Evolutionary conservation across 1,284 basidiomycete species (phyloP).

Genomic region (Cryptococcus neoformans): DNA sequence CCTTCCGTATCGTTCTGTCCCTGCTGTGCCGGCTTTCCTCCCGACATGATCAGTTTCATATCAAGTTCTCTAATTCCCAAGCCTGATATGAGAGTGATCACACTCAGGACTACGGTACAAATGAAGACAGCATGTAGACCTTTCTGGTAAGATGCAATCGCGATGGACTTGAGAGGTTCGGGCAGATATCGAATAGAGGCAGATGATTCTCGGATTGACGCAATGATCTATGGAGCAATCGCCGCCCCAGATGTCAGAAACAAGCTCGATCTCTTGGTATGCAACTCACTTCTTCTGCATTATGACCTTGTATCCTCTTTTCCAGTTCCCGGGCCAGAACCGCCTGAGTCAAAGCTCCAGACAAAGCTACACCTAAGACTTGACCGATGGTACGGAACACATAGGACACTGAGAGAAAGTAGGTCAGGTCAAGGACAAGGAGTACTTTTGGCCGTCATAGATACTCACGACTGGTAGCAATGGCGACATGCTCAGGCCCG

Average conservation of each 20-base stretch:
- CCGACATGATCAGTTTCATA: conserved; percentile 15
- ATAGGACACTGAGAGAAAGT: conserved; percentile 65
- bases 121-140: conserved; percentile 84
- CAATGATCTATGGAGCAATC: conserved; percentile 48
- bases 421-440: not conserved
- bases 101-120: conserved; percentile 56
- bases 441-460: too few species aligned
- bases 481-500: conserved; percentile 70
- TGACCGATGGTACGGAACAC: conserved; percentile 86
- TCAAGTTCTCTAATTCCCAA: conserved; percentile 39
- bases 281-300: conserved; percentile 62
- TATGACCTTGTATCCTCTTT: conserved; percentile 68
- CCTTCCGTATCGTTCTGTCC: conserved; percentile 5
- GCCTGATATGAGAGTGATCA: conserved; percentile 29
- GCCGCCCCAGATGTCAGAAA: conserved; percentile 2
- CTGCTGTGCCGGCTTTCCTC: not conserved
- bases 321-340: conserved; percentile 66
- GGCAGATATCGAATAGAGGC: conserved; percentile 71
- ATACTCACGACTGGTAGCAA: conserved; percentile 78
- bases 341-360: conserved; percentile 74
- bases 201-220: conserved; percentile 68
- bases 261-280: not conserved
- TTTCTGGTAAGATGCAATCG: conserved; percentile 75
- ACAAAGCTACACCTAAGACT: conserved; percentile 81
- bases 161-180: conserved; percentile 61